phyloP scores from a whole-genome alignment of 169 alveolate species.

The Plasmodium billcollinsi region DNA sequence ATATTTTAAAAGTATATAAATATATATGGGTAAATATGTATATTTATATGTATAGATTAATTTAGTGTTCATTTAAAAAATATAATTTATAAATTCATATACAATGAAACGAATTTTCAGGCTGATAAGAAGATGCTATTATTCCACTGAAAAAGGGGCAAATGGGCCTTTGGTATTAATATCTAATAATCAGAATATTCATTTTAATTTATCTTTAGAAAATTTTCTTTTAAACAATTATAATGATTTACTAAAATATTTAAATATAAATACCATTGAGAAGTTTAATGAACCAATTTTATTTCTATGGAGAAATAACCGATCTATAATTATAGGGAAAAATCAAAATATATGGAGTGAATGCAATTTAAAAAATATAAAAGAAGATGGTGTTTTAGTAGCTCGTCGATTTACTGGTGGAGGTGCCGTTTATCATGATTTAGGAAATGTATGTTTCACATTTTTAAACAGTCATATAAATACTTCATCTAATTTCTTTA shows the following conservation, averaged over 20 bases:
- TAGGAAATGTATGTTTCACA: slow-evolving; percentile 93
- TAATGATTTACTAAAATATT: slow-evolving; percentile 43
- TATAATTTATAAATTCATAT: background rate
- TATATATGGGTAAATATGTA: background rate
- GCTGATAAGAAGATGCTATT: slow-evolving; percentile 26
- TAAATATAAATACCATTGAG: slow-evolving; percentile 65
- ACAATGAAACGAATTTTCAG: slow-evolving; percentile 3
- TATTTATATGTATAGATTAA: background rate
- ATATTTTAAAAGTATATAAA: no score
- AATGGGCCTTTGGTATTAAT: slow-evolving; percentile 64
- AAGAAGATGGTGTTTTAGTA: slow-evolving; percentile 88
- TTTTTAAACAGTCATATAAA: slow-evolving; percentile 87
- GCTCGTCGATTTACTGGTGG: slow-evolving; percentile 97
- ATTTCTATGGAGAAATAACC: slow-evolving; percentile 94
- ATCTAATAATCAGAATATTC: slow-evolving; percentile 81
- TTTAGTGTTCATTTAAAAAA: no score
- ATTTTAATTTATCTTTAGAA: slow-evolving; percentile 84
- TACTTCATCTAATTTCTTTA: slow-evolving; percentile 85
- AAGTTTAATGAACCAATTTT: slow-evolving; percentile 86
- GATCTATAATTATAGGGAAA: slow-evolving; percentile 94
- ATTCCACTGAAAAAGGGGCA: background rate
- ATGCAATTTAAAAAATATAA: slow-evolving; percentile 90
- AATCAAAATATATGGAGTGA: slow-evolving; percentile 96
- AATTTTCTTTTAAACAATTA: slow-evolving; percentile 78
- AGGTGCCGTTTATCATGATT: slow-evolving; percentile 95